These are phyloP conservation scores for Ogataea corticis DNA, from an alignment of 805 yeast genomes.

Conservation along the genomic window DNA sequence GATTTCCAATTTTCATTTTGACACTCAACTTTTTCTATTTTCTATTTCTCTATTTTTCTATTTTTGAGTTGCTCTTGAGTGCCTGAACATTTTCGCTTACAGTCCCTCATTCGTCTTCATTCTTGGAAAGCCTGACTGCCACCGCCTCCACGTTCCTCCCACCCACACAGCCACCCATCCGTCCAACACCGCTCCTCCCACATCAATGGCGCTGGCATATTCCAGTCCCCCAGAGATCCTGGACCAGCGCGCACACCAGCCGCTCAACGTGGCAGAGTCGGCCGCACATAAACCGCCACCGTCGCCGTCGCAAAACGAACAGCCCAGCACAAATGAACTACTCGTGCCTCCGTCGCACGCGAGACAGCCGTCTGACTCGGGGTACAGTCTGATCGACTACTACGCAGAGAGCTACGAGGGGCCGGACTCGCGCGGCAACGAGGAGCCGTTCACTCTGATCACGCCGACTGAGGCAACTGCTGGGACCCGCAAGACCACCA, in stretches of 20 bases:
- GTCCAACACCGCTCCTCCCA: not conserved
- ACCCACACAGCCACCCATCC: too few relatives aligned
- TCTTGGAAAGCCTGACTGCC: too few relatives aligned
- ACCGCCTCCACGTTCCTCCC: too few relatives aligned
- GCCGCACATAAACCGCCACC: too few relatives aligned
- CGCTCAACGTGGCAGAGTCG: not conserved
- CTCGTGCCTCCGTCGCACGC: constrained; percentile 1
- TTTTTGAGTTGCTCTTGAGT: too few relatives aligned
- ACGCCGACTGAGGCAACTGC: constrained; percentile 1
- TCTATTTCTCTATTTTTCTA: too few relatives aligned
- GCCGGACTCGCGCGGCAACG: constrained; percentile 4
- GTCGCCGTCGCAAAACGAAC: constrained; percentile 1
- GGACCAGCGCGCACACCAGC: constrained; percentile 1
- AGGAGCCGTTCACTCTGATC: constrained; percentile 21
- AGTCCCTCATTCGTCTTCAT: too few relatives aligned
- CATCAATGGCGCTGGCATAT: constrained; percentile 1
- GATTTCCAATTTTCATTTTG: too few relatives aligned
- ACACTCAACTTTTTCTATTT: too few relatives aligned
- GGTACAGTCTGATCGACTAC: constrained; percentile 22
- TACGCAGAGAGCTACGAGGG: constrained; percentile 16
- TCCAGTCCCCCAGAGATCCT: constrained; percentile 12
- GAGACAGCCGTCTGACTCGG: constrained; percentile 22
- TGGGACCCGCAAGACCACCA: constrained; percentile 10
- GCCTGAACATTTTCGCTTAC: too few relatives aligned
- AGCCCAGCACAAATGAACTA: not conserved